Base-by-base conservation (phyloP, 306 rosid genomes). In the Spatholobus suberectus region DNA sequence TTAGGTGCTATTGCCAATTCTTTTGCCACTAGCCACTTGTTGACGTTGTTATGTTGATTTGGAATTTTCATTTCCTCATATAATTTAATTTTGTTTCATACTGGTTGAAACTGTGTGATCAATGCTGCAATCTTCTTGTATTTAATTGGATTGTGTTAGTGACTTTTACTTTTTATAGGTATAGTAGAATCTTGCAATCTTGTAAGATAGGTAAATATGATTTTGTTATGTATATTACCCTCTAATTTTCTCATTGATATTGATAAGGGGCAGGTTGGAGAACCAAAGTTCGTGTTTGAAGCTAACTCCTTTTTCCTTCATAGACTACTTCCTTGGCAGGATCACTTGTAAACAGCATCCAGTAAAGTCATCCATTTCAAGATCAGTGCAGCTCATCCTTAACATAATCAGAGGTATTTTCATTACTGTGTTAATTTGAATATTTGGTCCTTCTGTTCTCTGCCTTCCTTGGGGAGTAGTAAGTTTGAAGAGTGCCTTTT, bases 241-340 rank as follows among this genome's bases (percentile, higher is more conserved):
- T 59, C 73, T 59, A 34, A 59, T 77, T 47, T 17, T 63, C 81
- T 55, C 23, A 34, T 43, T 65, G 55, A 72, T 75, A 27, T 78
- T 49, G 81, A 23, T 71, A 78, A 83, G 46, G 80, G 58, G 35
- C 78, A 94, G 97, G 97, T 91, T 68, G 97, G 93, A 78, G 97
- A 92, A 54, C 96, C 96, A 14, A 89, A 88, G 87, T 92, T 87
- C 81, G 83, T 94, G 57, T 96, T 96, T 78, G 93, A 92, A 76
- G 94, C 95, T 29, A 78, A 96, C 97, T 73, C 92, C 98, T 74
- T 93, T 81, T 83, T 89, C 98, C 32, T 93, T 88, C 91, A 83
- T 96, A 81, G 97, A 96, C 75, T 90, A 91, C 87, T 96, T 92
- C 80, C 89, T 90, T 47, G 38, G 84, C 76, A 91, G 89, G 88